Conservation (phyloP, 139 green algal species). For the Picochlorum sp. region DNA sequence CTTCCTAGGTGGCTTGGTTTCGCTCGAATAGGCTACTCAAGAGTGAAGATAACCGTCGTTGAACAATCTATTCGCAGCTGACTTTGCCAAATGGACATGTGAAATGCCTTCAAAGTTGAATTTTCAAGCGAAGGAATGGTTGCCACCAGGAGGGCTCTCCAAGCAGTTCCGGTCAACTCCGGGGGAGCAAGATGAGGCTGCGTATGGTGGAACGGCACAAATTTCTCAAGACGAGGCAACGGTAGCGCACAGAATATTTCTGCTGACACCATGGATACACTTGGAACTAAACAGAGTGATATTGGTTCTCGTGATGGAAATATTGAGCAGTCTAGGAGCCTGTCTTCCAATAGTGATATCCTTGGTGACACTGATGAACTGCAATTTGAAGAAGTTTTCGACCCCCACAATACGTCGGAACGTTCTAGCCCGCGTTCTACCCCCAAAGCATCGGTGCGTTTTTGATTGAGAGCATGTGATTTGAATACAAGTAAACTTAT, state of each 20-base stretch:
- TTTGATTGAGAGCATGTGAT: neutral
- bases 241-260: too few relatives aligned
- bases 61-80: too few relatives aligned
- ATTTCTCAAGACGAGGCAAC: too few relatives aligned
- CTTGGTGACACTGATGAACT: constrained; percentile 11
- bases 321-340: neutral
- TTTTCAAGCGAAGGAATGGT: constrained; percentile 1
- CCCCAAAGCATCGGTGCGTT: constrained; percentile 5
- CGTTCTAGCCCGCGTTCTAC: neutral
- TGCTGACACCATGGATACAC: neutral
- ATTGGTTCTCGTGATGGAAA: neutral
- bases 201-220: too few relatives aligned
- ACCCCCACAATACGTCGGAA: neutral
- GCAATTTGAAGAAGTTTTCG: constrained; percentile 23
- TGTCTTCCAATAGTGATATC: neutral
- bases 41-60: too few relatives aligned
- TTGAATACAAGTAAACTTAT: neutral
- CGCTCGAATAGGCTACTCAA: too few relatives aligned
- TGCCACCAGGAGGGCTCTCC: neutral
- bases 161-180: neutral
- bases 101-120: neutral
- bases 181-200: too few relatives aligned
- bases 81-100: too few relatives aligned
- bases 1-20: too few relatives aligned
- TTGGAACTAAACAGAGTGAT: neutral